Conservation (phyloP, 768 basidiomycete genomes). For the Termitomyces sp. region DNA sequence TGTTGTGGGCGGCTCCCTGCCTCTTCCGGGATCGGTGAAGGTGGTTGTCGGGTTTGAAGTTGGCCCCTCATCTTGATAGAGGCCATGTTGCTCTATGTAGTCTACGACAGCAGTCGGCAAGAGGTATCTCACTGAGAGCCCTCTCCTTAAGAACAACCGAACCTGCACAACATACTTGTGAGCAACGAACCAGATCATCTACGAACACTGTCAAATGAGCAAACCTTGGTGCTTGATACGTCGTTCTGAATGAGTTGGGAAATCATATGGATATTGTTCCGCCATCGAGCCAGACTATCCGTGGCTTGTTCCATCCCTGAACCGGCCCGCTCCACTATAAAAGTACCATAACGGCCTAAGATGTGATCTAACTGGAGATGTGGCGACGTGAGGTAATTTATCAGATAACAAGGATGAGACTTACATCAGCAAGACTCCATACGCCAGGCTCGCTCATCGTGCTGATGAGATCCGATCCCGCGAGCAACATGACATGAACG, state of each 20-base stretch:
- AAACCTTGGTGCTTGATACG: conserved; percentile 89
- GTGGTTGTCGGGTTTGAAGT: conserved; percentile 13
- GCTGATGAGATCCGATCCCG: conserved; percentile 96
- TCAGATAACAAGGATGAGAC: conserved; percentile 22
- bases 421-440: conserved; percentile 90
- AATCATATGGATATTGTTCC: conserved; percentile 84
- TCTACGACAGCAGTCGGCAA: conserved; percentile 87
- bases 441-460: conserved; percentile 99
- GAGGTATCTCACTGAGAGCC: conserved; percentile 83
- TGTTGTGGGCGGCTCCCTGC: conserved; percentile 24
- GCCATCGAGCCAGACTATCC: conserved; percentile 68
- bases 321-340: conserved; percentile 94
- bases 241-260: conserved; percentile 96
- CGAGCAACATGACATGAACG: conserved; percentile 88
- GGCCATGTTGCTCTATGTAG: conserved; percentile 84
- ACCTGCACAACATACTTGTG: conserved; percentile 25
- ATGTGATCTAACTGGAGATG: conserved; percentile 83
- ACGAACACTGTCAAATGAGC: neutral
- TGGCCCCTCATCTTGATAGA: conserved; percentile 61
- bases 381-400: conserved; percentile 3
- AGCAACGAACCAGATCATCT: neutral
- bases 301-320: conserved; percentile 85
- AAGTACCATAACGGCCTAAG: conserved; percentile 87
- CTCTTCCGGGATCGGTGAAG: conserved; percentile 22
- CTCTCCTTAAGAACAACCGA: conserved; percentile 71